These are phyloP conservation scores for Syzygium oleosum DNA, from an alignment of 345 rosid species.

Conservation along the genomic window DNA sequence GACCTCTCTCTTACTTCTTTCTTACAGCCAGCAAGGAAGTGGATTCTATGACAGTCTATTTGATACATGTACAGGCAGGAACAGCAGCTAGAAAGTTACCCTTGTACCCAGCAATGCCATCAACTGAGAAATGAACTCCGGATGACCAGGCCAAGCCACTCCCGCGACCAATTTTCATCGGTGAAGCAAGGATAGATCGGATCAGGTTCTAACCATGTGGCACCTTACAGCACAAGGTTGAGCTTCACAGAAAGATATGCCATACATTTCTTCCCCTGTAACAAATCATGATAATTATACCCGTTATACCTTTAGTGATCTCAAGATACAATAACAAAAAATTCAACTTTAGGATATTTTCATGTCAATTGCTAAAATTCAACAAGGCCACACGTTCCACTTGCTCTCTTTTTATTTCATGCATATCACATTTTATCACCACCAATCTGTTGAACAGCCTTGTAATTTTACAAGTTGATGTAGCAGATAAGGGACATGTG, in stretches of 20 bases:
- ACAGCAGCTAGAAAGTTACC: conserved; percentile 28
- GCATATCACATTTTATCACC: neutral
- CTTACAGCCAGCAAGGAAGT: neutral
- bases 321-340: neutral
- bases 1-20: neutral
- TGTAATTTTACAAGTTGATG: neutral
- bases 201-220: conserved; percentile 82
- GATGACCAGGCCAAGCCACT: conserved; percentile 91
- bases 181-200: conserved; percentile 68
- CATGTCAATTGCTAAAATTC: neutral
- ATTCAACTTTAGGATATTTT: neutral
- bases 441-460: neutral
- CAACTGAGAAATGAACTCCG: conserved; percentile 65
- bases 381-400: neutral
- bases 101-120: conserved; percentile 58
- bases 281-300: neutral
- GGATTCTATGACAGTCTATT: neutral
- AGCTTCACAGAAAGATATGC: conserved; percentile 91
- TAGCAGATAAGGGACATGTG: neutral
- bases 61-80: neutral
- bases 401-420: neutral
- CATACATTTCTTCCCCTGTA: conserved; percentile 73
- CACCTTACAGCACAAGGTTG: conserved; percentile 60
- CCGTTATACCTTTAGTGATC: neutral
- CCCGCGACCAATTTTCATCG: conserved; percentile 73